A percentile compares a stretch with the other conserved stretches of the same genome.
phyloP scores from a whole-genome alignment of 2,329 filamentous ascomycete species.

The Talaromyces albobiverticillius region DNA sequence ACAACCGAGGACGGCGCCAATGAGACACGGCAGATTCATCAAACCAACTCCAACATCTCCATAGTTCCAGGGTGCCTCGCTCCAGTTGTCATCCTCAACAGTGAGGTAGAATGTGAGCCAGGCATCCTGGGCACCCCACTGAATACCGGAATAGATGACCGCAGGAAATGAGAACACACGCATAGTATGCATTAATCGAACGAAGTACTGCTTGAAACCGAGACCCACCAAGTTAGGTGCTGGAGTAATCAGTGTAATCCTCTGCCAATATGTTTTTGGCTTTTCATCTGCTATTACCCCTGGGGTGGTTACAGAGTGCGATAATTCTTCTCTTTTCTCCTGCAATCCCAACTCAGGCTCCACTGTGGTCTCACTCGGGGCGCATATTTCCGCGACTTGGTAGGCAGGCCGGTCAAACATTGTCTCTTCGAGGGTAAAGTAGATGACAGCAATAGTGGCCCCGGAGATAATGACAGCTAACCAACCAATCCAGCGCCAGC shows the following conservation, averaged over 20 bases:
- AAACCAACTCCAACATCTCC: conserved; percentile 53
- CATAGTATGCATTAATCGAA: conserved; percentile 54
- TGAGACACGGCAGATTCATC: conserved; percentile 55
- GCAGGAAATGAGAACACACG: conserved; percentile 59
- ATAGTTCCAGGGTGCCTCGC: conserved; percentile 55
- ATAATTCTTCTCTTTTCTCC: neutral
- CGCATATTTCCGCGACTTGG: conserved; percentile 13
- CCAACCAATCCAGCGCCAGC: conserved; percentile 58
- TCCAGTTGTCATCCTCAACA: conserved; percentile 57
- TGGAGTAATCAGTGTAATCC: conserved; percentile 56
- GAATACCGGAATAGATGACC: conserved; percentile 56
- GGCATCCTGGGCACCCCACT: conserved; percentile 61
- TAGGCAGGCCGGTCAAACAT: conserved; percentile 21
- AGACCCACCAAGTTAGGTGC: conserved; percentile 53
- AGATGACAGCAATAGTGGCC: conserved; percentile 47
- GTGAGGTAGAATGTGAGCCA: conserved; percentile 60
- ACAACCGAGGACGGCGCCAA: conserved; percentile 51
- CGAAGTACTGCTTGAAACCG: conserved; percentile 54
- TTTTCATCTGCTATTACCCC: conserved; percentile 18
- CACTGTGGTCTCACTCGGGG: neutral
- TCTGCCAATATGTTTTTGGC: conserved; percentile 53
- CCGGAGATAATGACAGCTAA: conserved; percentile 51
- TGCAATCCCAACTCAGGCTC: conserved; percentile 12
- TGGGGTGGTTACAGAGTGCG: neutral
- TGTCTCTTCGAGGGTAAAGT: conserved; percentile 55